Evolutionary conservation across 805 yeast species (phyloP).

Genomic region (Ogataea glucozyma): DNA sequence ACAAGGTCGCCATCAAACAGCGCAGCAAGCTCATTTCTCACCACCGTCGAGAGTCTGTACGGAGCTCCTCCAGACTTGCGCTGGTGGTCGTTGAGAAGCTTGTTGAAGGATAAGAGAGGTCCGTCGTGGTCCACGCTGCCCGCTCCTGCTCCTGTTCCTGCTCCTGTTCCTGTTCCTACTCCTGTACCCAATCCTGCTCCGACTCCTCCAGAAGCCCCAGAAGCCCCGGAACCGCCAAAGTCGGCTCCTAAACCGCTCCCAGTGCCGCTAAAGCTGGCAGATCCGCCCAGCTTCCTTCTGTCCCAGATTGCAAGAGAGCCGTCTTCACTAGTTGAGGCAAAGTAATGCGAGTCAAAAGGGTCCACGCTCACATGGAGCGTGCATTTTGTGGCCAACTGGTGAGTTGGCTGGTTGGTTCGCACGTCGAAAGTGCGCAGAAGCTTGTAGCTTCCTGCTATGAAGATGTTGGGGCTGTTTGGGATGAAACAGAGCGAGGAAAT

Average conservation of each 20-base stretch:
- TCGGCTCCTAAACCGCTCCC: too few species aligned
- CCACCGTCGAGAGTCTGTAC: conserved; percentile 63
- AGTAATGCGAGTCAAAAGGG: conserved; percentile 64
- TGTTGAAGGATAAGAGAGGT: conserved; percentile 61
- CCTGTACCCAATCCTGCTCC: too few species aligned
- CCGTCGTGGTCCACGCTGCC: conserved; percentile 48
- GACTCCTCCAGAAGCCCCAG: too few species aligned
- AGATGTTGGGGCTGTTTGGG: conserved; percentile 51
- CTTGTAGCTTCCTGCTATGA: conserved; percentile 77
- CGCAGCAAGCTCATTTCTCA: conserved; percentile 74
- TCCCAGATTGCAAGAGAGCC: conserved; percentile 87
- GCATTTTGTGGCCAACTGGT: conserved; percentile 74
- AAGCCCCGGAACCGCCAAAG: too few species aligned
- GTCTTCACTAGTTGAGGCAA: conserved; percentile 78
- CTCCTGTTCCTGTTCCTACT: conserved; percentile 11
- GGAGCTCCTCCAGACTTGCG: conserved; percentile 64
- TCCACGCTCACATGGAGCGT: conserved; percentile 68
- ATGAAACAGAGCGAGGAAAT: conserved; percentile 68
- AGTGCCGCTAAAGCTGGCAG: neutral
- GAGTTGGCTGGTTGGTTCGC: conserved; percentile 61
- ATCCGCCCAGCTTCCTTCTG: conserved; percentile 52
- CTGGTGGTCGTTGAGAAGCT: conserved; percentile 58
- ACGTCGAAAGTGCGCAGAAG: conserved; percentile 76
- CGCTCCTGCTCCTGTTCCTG: conserved; percentile 10
- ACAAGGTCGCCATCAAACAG: conserved; percentile 75